These are phyloP conservation scores for Tuber calosporum DNA, from an alignment of 495 filamentous ascomycete genomes.

Conservation along the genomic window DNA sequence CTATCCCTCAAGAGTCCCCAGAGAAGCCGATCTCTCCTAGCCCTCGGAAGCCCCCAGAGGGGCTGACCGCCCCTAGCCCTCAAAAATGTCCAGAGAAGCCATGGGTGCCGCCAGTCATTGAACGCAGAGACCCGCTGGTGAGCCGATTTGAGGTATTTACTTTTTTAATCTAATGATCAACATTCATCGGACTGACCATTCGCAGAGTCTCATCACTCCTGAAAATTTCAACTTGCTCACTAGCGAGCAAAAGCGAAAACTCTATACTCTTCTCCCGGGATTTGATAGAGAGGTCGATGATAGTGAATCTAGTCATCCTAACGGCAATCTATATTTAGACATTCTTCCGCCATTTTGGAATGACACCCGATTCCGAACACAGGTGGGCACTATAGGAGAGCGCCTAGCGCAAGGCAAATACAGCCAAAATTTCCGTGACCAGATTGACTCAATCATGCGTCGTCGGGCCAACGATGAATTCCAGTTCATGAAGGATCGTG, in stretches of 20 bases:
- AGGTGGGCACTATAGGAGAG: not conserved
- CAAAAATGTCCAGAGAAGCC: not conserved
- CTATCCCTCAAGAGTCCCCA: too few species aligned
- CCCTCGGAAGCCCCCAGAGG: not conserved
- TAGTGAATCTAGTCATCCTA: not conserved
- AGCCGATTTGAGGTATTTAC: not conserved
- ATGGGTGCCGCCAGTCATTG: not conserved
- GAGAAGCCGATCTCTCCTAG: not conserved
- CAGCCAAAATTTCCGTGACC: not conserved
- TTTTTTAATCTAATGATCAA: not conserved
- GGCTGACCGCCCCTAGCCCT: not conserved
- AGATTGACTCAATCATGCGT: not conserved
- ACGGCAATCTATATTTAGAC: not conserved
- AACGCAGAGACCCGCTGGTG: not conserved
- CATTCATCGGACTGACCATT: not conserved
- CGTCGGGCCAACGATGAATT: conserved; percentile 60
- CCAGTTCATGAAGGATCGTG: conserved; percentile 58
- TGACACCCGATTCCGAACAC: not conserved
- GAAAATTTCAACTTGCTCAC: not conserved
- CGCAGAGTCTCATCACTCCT: not conserved
- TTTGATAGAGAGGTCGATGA: not conserved
- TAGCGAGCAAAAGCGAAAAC: not conserved
- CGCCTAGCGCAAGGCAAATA: not conserved
- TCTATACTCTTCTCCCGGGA: not conserved
- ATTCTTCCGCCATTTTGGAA: not conserved